Base-by-base conservation (phyloP, 1,284 basidiomycete species). In the Cystobasidium sp. region DNA sequence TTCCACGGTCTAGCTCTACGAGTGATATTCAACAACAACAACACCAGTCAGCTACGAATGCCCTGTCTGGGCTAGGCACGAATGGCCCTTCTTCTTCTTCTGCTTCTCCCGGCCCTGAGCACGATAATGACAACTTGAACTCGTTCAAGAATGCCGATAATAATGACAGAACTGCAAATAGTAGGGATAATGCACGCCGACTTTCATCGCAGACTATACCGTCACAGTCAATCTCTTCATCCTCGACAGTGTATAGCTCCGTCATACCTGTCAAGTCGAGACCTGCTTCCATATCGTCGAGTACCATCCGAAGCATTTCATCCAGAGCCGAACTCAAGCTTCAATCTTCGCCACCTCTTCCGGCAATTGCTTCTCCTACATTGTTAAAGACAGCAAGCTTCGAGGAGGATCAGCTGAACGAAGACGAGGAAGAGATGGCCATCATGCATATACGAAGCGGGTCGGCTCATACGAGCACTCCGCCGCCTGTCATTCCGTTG, bases 191-290 rank as follows among this genome's bases (percentile, higher is more conserved):
- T 66, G 64, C 44, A 20, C 51, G 39, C 6, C 64, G 22, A 12
- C 39, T 51, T 31, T 51, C 61, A 20, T 37, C 51, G n/a, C 31
- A 52, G 16, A 14, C 51, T n/a, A 14, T 53, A 63, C 64, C 51
- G 37, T 22, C 44, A 53, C 37, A 41, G 12, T 24, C n/a, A n/a
- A n/a, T n/a, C n/a, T n/a, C n/a, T n/a, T n/a, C n/a, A n/a, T n/a
- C n/a, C n/a, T n/a, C 20, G 14, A 31, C 64, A 3, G 51, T 47
- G 37, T 66, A 66, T 31, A 66, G 39, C 39, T 66, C 64, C 20
- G 43, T 24, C 41, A 66, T 66, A 24, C 64, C 64, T 37, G 64
- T 66, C 64, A 66, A 66, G 18, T 66, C 64, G 51, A 20, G 51
- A 10, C 47, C 49, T 20, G 7, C 37, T 18, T 66, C 64, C 10